These are phyloP conservation scores for Cudoniella acicularis DNA, from an alignment of 495 filamentous ascomycete genomes.

Conservation along the genomic window DNA sequence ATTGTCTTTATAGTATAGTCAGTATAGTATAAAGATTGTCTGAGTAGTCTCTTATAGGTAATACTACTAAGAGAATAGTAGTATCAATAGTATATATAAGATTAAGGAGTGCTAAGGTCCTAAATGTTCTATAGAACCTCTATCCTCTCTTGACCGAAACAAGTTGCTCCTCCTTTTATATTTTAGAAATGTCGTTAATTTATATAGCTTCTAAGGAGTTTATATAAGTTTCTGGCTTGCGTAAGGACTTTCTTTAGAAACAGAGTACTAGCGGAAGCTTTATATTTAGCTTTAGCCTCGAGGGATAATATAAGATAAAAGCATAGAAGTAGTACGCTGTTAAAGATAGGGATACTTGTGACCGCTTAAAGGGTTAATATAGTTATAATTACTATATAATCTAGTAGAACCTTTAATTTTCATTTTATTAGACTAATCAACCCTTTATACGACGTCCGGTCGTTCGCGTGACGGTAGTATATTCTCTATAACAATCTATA, in stretches of 20 bases:
- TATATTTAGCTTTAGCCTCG: background rate
- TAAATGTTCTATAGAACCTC: background rate
- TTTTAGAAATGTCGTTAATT: background rate
- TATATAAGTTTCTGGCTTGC: background rate
- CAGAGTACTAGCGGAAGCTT: background rate
- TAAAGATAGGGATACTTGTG: background rate
- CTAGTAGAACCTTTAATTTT: background rate
- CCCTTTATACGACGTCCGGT: background rate
- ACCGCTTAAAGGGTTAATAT: background rate
- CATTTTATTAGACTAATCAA: background rate
- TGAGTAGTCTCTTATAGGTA: slow-evolving; percentile 3
- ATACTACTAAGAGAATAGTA: slow-evolving; percentile 3
- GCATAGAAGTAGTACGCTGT: background rate
- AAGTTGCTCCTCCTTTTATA: background rate
- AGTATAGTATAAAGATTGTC: background rate
- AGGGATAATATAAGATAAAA: background rate
- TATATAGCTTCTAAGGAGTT: background rate
- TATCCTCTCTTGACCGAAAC: background rate
- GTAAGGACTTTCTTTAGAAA: background rate
- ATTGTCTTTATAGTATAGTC: background rate
- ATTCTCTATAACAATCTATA: background rate
- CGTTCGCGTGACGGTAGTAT: background rate
- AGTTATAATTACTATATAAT: background rate
- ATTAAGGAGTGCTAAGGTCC: slow-evolving; percentile 41
- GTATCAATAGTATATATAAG: slow-evolving; percentile 6